Conservation (phyloP, 2,329 filamentous ascomycete genomes). For the Alternaria incomplexa region DNA sequence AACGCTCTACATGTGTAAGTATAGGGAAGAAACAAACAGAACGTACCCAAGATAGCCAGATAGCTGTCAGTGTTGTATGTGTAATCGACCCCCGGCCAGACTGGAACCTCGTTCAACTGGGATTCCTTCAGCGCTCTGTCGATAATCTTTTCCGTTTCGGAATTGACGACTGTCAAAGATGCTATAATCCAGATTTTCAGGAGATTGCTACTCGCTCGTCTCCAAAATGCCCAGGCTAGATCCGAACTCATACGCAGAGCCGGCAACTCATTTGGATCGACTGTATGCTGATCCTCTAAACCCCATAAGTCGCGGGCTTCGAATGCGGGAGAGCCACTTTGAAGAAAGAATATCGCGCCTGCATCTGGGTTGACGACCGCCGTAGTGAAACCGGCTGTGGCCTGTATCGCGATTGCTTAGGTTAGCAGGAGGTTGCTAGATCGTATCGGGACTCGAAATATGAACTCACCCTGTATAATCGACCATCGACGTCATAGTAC, state of each 20-base stretch:
- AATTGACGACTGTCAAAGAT: neutral
- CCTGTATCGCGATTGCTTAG: neutral
- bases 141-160: neutral
- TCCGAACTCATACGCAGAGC: slow-evolving; percentile 2
- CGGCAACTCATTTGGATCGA: neutral
- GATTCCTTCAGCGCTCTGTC: neutral
- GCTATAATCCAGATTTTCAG: neutral
- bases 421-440: neutral
- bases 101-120: neutral
- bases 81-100: neutral
- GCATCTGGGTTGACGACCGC: neutral
- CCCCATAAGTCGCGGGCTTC: neutral
- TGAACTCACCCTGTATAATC: neutral
- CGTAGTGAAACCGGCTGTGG: neutral
- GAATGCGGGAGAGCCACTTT: neutral
- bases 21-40: neutral
- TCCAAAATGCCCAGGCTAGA: slow-evolving; percentile 7
- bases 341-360: neutral
- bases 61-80: neutral
- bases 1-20: neutral
- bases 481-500: neutral
- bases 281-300: neutral
- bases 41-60: slow-evolving; percentile 4
- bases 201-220: neutral
- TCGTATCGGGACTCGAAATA: too few species aligned